These are phyloP conservation scores for Millerozyma acaciae DNA, from an alignment of 805 yeast genomes.

Conservation along the genomic window DNA sequence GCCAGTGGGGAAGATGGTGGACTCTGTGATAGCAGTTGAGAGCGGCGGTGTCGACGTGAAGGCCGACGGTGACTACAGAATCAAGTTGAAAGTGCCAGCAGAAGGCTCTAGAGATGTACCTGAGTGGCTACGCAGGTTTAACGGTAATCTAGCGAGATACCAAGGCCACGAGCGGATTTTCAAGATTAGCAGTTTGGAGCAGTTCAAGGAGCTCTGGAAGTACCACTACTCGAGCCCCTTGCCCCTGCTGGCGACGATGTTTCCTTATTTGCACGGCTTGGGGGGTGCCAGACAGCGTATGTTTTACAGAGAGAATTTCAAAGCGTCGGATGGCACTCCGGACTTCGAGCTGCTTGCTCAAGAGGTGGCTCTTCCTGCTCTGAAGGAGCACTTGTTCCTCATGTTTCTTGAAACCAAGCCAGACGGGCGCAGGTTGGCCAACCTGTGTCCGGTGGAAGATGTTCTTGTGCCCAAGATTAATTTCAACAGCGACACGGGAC, in stretches of 20 bases:
- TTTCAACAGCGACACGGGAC: background rate
- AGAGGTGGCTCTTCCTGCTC: constrained; percentile 3
- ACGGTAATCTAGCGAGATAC: background rate
- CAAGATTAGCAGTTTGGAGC: constrained; percentile 6
- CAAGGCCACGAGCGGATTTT: constrained; percentile 5
- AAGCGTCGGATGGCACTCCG: too few relatives aligned
- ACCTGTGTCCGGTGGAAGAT: constrained; percentile 2
- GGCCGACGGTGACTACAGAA: too few relatives aligned
- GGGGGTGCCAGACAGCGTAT: constrained; percentile 22
- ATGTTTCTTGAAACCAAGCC: constrained; percentile 14
- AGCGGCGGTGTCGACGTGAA: too few relatives aligned
- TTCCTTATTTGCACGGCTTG: constrained; percentile 36
- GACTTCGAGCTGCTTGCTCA: background rate
- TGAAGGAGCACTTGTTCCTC: constrained; percentile 12
- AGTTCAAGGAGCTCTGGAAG: constrained; percentile 15
- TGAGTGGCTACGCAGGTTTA: too few relatives aligned
- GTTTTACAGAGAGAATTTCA: constrained; percentile 20
- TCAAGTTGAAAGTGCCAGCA: too few relatives aligned
- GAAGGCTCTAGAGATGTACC: too few relatives aligned
- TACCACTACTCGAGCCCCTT: constrained; percentile 13
- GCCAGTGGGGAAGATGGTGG: too few relatives aligned
- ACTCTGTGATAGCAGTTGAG: too few relatives aligned
- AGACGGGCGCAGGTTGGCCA: background rate
- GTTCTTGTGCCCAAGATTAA: background rate
- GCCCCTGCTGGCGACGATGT: constrained; percentile 16